phyloP scores from a whole-genome alignment of 2,329 filamentous ascomycete species.

The Incumbomyces lentus region DNA sequence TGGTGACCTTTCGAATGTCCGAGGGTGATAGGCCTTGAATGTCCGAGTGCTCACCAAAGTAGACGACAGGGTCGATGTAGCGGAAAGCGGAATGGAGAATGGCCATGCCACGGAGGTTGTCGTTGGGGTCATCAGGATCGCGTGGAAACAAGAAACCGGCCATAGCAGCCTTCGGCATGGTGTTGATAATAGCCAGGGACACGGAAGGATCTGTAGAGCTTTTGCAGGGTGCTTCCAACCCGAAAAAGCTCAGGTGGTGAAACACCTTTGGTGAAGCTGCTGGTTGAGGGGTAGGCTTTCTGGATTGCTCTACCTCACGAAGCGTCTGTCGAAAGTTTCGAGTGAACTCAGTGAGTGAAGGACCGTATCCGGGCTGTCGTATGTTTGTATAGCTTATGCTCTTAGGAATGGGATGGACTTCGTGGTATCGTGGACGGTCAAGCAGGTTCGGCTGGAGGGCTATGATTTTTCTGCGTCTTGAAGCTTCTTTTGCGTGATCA shows the following conservation, averaged over 20 bases:
- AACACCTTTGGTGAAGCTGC: neutral
- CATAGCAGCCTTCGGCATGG: neutral
- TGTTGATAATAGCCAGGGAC: conserved; percentile 1
- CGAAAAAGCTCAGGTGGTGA: conserved; percentile 2
- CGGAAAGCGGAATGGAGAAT: neutral
- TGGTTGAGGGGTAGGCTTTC: neutral
- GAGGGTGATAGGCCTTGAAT: neutral
- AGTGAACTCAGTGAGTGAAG: no score
- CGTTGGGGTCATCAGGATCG: neutral
- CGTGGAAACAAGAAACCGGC: neutral
- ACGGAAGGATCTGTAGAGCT: neutral
- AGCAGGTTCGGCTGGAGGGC: no score
- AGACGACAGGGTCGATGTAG: conserved; percentile 5
- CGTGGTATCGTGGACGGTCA: no score
- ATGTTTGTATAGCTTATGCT: no score
- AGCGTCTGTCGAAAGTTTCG: no score
- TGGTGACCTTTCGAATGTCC: neutral
- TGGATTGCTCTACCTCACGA: neutral
- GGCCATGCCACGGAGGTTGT: neutral
- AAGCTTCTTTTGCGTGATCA: no score
- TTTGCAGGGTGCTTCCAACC: neutral
- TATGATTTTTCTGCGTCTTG: no score
- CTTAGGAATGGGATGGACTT: no score
- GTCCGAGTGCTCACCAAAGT: neutral
- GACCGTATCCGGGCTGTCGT: no score